phyloP scores from a whole-genome alignment of 176 grass and related monocot species.

The Triticum monococcum region DNA sequence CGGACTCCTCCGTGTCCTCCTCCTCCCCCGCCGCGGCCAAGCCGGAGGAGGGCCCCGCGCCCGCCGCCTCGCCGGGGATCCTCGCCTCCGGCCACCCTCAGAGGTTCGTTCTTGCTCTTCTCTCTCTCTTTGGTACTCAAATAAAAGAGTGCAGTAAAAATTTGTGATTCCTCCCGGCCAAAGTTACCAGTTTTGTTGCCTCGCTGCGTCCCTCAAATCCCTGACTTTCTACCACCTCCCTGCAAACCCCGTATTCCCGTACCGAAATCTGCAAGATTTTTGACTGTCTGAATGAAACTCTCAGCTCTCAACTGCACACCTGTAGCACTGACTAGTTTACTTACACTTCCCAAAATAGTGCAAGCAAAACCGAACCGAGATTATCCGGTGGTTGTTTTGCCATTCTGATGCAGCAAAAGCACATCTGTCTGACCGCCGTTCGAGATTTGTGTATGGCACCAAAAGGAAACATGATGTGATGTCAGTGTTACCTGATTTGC shows the following conservation, averaged over 20 bases:
- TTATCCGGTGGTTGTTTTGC: constrained; percentile 17
- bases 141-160: too few species aligned
- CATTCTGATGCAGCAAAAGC: neutral
- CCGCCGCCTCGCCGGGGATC: constrained; percentile 45
- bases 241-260: neutral
- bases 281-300: neutral
- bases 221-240: neutral
- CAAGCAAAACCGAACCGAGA: neutral
- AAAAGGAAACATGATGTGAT: neutral
- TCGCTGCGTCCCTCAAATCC: neutral
- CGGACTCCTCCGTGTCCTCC: constrained; percentile 57
- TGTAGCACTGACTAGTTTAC: neutral
- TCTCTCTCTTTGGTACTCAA: neutral
- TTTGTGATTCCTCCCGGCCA: neutral
- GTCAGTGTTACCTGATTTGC: neutral
- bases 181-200: neutral
- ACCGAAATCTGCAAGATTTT: neutral
- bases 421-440: neutral
- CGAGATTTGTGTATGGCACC: neutral
- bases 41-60: constrained; percentile 3
- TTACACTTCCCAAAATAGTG: neutral
- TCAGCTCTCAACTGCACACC: neutral
- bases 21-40: constrained; percentile 40
- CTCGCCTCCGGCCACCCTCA: constrained; percentile 47
- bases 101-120: constrained; percentile 34